phyloP scores from a whole-genome alignment of 495 filamentous ascomycete genomes.

The Penicillium egyptiacum region DNA sequence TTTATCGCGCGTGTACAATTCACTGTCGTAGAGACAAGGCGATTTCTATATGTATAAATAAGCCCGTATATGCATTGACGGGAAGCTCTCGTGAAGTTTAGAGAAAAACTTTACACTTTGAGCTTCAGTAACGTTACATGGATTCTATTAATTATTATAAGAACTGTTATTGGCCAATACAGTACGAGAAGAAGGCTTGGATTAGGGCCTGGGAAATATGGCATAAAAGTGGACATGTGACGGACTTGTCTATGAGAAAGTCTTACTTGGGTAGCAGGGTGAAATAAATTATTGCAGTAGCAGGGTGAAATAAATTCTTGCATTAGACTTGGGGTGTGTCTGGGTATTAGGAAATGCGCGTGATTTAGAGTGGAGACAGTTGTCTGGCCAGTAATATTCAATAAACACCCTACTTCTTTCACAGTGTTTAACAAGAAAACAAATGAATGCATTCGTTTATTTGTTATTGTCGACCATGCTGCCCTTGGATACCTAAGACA shows the following conservation, averaged over 20 bases:
- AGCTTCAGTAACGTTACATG: background rate
- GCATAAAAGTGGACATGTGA: background rate
- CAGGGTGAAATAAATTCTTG: too few species aligned
- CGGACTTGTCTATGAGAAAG: background rate
- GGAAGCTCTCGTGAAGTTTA: background rate
- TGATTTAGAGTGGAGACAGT: too few species aligned
- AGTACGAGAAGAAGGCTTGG: background rate
- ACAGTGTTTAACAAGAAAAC: too few species aligned
- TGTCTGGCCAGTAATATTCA: too few species aligned
- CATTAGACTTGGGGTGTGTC: background rate
- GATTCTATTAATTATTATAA: slow-evolving; percentile 4
- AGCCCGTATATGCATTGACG: background rate
- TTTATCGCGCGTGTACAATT: too few species aligned
- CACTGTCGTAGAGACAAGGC: too few species aligned
- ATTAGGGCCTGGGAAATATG: background rate
- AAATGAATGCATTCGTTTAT: too few species aligned
- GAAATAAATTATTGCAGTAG: background rate
- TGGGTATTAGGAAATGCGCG: too few species aligned
- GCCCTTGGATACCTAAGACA: too few species aligned
- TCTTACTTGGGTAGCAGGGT: background rate
- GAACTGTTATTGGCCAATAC: background rate
- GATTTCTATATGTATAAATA: slow-evolving; percentile 1
- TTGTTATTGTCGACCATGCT: too few species aligned
- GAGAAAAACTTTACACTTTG: background rate
- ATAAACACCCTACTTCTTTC: too few species aligned